Evolutionary conservation across 2,329 filamentous ascomycete species (phyloP).

Genomic region (Leptoxyphium fumago): DNA sequence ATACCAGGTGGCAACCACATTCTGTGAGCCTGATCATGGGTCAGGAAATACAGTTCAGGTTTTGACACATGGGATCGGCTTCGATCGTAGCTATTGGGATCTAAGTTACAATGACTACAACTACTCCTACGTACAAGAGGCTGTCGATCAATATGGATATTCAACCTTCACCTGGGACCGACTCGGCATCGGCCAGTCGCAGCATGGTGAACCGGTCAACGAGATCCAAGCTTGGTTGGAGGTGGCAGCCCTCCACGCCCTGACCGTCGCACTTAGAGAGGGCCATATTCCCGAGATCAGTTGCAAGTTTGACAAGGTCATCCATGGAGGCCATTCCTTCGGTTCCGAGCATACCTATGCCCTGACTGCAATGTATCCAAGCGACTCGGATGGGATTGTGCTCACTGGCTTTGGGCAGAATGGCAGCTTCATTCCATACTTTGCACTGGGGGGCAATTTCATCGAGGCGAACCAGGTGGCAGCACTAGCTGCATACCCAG

Average conservation of each 20-base stretch:
- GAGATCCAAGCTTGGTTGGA: slow-evolving; percentile 46
- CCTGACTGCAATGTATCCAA: slow-evolving; percentile 37
- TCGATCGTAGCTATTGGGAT: slow-evolving; percentile 50
- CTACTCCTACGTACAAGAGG: slow-evolving; percentile 46
- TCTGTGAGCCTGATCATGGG: slow-evolving; percentile 41
- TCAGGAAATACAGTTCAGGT: slow-evolving; percentile 27
- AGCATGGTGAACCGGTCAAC: slow-evolving; percentile 43
- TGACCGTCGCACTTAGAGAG: slow-evolving; percentile 37
- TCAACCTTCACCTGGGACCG: slow-evolving; percentile 48
- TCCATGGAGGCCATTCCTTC: slow-evolving; percentile 51
- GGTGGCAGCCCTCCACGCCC: slow-evolving; percentile 39
- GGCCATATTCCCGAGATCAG: slow-evolving; percentile 31
- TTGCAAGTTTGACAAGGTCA: slow-evolving; percentile 27
- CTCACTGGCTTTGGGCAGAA: slow-evolving; percentile 46
- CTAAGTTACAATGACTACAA: slow-evolving; percentile 41
- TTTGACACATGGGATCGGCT: slow-evolving; percentile 40
- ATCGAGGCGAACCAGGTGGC: slow-evolving; percentile 12
- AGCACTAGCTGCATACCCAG: slow-evolving; percentile 11
- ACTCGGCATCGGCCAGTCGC: slow-evolving; percentile 44
- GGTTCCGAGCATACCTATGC: slow-evolving; percentile 44
- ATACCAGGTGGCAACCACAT: slow-evolving; percentile 45
- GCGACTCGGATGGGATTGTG: slow-evolving; percentile 42
- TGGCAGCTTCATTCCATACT: slow-evolving; percentile 26
- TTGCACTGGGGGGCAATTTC: slow-evolving; percentile 19
- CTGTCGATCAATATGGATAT: slow-evolving; percentile 40